Conservation (phyloP, 805 yeast species). For the Schwanniomyces occidentalis region DNA sequence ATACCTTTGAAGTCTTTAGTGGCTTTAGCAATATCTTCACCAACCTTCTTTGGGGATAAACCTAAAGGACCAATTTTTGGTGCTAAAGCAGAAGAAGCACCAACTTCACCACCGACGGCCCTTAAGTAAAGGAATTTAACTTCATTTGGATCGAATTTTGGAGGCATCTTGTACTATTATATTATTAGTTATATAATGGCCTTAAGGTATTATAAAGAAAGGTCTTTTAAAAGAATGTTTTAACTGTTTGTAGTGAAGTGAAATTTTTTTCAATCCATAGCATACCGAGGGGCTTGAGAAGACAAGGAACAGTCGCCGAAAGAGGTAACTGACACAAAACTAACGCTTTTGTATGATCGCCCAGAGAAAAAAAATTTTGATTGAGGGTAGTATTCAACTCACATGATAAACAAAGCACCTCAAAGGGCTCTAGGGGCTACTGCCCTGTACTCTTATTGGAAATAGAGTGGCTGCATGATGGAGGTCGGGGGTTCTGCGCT, state of each 20-base stretch:
- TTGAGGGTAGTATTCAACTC: no score
- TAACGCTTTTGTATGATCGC: no score
- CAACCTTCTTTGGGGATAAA: conserved; percentile 99
- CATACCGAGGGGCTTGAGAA: no score
- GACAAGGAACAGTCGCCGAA: no score
- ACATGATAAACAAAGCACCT: no score
- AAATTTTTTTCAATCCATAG: background rate
- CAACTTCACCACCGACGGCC: conserved; percentile 99
- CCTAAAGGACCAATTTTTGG: conserved; percentile 99
- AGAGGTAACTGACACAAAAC: no score
- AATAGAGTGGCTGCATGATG: no score
- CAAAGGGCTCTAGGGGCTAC: no score
- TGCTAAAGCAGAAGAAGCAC: conserved; percentile 99
- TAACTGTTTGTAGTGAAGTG: conserved; percentile 10
- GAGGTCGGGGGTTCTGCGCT: no score
- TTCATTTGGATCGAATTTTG: conserved; percentile 98
- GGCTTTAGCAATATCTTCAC: conserved; percentile 99
- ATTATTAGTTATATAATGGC: conserved; percentile 11
- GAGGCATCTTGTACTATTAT: conserved; percentile 66
- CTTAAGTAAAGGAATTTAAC: conserved; percentile 97
- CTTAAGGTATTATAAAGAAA: conserved; percentile 8
- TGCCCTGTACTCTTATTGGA: no score
- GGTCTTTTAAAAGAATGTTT: conserved; percentile 3
- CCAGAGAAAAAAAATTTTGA: no score
- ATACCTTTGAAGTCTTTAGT: conserved; percentile 99